Conservation (phyloP, 108 stramenopile species). For the Bacterosira constricta region DNA sequence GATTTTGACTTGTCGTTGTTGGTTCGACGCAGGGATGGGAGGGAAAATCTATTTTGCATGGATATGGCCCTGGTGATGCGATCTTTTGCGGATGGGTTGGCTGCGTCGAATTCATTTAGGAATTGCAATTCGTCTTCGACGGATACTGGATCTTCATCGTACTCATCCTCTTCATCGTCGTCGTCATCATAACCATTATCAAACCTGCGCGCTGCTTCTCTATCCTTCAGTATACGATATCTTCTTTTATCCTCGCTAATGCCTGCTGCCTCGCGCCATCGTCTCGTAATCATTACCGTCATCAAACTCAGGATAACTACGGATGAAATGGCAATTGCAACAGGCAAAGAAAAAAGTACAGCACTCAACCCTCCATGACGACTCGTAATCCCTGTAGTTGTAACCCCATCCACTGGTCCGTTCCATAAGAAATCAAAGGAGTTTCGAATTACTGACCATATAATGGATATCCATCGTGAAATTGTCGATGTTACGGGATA, state of each 20-base stretch:
- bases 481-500: neutral
- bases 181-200: too few relatives aligned
- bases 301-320: neutral
- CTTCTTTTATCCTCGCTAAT: neutral
- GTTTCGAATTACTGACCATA: conserved; percentile 6
- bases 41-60: neutral
- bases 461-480: conserved; percentile 10
- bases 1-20: neutral
- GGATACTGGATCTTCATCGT: conserved; percentile 11
- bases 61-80: conserved; percentile 18
- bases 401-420: conserved; percentile 33
- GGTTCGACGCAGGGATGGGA: neutral
- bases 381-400: conserved; percentile 17
- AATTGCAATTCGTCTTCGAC: conserved; percentile 40
- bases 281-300: neutral
- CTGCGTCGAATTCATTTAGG: conserved; percentile 24
- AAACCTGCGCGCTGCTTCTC: neutral
- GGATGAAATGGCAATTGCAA: neutral
- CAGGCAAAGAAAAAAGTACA: conserved; percentile 3
- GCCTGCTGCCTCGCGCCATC: neutral
- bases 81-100: conserved; percentile 26
- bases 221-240: neutral
- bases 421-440: conserved; percentile 22
- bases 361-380: conserved; percentile 14
- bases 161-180: conserved; percentile 11